Conservation (phyloP, 2,329 filamentous ascomycete genomes). For the Clonostachys sp. region DNA sequence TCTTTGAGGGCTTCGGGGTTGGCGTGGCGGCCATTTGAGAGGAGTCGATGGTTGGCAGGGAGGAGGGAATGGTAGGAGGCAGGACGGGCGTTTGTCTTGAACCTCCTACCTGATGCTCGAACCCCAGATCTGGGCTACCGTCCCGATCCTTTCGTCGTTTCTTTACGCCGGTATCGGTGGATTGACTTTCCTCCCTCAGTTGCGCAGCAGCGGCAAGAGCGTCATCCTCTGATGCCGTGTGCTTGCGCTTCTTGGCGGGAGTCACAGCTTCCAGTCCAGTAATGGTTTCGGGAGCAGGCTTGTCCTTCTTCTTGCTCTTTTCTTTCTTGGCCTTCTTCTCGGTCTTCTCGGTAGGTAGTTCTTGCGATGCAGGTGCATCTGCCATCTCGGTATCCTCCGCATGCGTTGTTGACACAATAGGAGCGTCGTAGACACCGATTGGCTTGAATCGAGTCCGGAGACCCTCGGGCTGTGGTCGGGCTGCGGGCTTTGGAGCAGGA, state of each 20-base stretch:
- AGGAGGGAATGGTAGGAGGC: neutral
- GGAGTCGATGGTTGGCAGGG: neutral
- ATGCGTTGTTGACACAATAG: conserved; percentile 6
- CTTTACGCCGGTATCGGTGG: conserved; percentile 32
- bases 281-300: conserved; percentile 6
- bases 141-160: conserved; percentile 26
- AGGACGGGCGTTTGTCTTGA: conserved; percentile 15
- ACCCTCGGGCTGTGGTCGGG: conserved; percentile 62
- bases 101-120: conserved; percentile 9
- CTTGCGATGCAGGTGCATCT: conserved; percentile 20
- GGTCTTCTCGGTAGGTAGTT: conserved; percentile 4
- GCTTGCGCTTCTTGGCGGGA: conserved; percentile 25
- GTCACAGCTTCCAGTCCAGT: neutral
- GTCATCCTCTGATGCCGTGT: conserved; percentile 28
- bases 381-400: conserved; percentile 41
- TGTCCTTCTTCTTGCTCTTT: conserved; percentile 22
- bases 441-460: conserved; percentile 65
- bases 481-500: conserved; percentile 41
- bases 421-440: conserved; percentile 43
- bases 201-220: conserved; percentile 25
- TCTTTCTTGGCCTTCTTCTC: conserved; percentile 7
- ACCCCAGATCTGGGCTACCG: conserved; percentile 26
- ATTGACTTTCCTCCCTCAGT: conserved; percentile 22
- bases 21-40: neutral
- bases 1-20: neutral